These are phyloP conservation scores for Cryphonectria parasitica DNA, from an alignment of 2,329 filamentous ascomycete species.

Conservation along the genomic window DNA sequence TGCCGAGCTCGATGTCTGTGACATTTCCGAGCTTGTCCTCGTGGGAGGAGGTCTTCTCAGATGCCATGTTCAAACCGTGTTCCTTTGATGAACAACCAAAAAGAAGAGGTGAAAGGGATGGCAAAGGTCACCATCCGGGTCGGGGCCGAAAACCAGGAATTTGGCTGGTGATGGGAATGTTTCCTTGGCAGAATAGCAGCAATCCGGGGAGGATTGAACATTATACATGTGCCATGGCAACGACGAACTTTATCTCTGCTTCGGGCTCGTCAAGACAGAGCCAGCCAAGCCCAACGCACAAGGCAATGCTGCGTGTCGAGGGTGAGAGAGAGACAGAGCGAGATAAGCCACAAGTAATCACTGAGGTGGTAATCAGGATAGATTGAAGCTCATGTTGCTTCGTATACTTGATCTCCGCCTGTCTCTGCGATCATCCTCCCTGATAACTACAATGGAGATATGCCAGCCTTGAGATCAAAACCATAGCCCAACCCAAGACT, in stretches of 20 bases:
- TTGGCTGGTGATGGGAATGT: background rate
- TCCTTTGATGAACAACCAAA: background rate
- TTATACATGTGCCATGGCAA: background rate
- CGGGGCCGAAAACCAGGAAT: too few species aligned
- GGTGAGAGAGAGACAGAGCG: background rate
- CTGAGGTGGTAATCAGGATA: background rate
- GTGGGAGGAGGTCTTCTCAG: slow-evolving; percentile 8
- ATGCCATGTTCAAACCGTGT: slow-evolving; percentile 7
- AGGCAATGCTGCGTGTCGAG: background rate
- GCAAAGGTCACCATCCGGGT: background rate
- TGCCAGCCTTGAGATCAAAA: background rate
- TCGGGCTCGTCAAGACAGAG: background rate
- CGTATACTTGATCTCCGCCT: too few species aligned
- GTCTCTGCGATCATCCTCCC: background rate
- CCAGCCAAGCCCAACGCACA: background rate
- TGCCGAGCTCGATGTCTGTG: slow-evolving; percentile 1
- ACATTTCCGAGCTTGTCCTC: slow-evolving; percentile 9
- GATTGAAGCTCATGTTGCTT: background rate
- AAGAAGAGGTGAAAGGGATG: background rate
- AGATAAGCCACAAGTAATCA: background rate
- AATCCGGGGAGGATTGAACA: background rate
- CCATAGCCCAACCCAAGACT: background rate
- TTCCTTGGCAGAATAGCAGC: background rate
- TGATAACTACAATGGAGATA: background rate
- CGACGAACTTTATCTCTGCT: background rate